Evolutionary conservation across 495 filamentous ascomycete genomes (phyloP), one percentile per base, ranked within the genome.

Genomic region (Penicillium roqueforti): DNA sequence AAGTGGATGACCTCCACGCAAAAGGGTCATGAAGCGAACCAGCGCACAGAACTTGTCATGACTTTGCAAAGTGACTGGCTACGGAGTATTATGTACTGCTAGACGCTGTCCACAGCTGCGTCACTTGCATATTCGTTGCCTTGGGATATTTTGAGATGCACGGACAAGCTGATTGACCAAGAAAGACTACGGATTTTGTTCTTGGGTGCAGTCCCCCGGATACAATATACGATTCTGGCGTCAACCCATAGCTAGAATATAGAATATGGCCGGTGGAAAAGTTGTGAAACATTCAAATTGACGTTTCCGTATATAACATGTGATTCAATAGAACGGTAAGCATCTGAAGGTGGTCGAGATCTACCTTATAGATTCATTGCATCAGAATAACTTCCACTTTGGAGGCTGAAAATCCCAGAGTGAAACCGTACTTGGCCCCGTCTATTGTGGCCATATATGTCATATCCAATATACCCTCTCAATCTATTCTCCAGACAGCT

Each of bases 401-500:
- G 1, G 3, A 31, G 28, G 28, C 28, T 9, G 9, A 31, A 9
- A 31, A 3, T 1, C 28, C 28, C 28, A 7, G 32, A 36, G n/a
- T 36, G n/a, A n/a, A 16, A 31, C n/a, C n/a, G 32, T 6, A 6
- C 6, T 34, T 29, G 5, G 2, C 32, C 2, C 14, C 6, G 16
- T 36, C 32, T 16, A 14, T 36, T 36, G 0, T 36, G 0, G 14
- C 6, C 32, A 8, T 36, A 6, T 36, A n/a, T 7, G 3, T 36
- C 13, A 34, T 14, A 6, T 7, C 32, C 14, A 34, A 31, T 31
- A 42, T 9, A 7, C 22, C 6, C 7, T n/a, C 6, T n/a, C 14
- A 18, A 18, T 44, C 41, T 26, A 25, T 14, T 16, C 22, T 3
- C 23, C 41, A 45, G 42, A 11, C n/a, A 45, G 8, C 42, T 69